These are phyloP conservation scores for Cenococcum geophilum DNA, from an alignment of 495 filamentous ascomycete species.

Conservation along the genomic window DNA sequence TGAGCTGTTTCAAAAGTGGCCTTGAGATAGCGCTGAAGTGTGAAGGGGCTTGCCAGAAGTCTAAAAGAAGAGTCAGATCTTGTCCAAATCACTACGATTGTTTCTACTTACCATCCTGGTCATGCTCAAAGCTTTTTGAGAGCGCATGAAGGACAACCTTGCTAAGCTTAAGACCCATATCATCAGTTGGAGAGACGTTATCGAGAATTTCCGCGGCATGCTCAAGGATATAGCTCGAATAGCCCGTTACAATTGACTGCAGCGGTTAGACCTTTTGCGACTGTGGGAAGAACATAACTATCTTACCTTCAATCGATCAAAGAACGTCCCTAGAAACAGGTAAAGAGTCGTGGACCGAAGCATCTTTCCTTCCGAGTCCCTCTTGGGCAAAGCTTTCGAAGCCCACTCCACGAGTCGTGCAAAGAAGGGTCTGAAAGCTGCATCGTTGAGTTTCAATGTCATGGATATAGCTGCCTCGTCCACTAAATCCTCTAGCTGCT, in stretches of 20 bases:
- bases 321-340: constrained; percentile 71
- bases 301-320: constrained; percentile 65
- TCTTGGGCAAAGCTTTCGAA: constrained; percentile 49
- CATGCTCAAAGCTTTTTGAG: constrained; percentile 67
- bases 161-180: constrained; percentile 54
- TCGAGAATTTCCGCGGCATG: constrained; percentile 58
- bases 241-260: constrained; percentile 83
- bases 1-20: constrained; percentile 63
- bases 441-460: constrained; percentile 94
- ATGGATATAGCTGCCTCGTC: constrained; percentile 72
- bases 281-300: neutral
- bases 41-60: constrained; percentile 86
- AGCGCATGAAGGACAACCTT: constrained; percentile 59
- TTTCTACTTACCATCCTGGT: constrained; percentile 54
- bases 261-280: neutral
- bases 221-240: constrained; percentile 78
- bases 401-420: constrained; percentile 76
- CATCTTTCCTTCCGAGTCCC: constrained; percentile 49
- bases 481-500: constrained; percentile 57
- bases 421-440: constrained; percentile 93
- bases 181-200: constrained; percentile 41
- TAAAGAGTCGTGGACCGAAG: constrained; percentile 65
- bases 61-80: constrained; percentile 33
- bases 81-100: constrained; percentile 32
- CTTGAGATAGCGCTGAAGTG: constrained; percentile 68